Conservation (phyloP, 306 rosid species). For the Aeschynomene evenia region DNA sequence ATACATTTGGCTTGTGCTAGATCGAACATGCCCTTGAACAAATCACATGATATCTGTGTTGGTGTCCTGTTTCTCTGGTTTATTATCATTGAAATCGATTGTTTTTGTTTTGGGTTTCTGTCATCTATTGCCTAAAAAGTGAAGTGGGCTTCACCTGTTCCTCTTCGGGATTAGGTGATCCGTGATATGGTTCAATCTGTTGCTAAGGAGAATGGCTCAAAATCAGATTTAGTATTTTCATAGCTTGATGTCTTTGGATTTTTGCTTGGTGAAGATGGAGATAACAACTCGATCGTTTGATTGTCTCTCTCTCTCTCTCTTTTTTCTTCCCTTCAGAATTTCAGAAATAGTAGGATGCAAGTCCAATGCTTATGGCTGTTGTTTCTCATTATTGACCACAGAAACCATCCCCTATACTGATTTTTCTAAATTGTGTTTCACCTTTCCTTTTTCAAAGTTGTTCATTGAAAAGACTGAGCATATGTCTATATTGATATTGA, state of each 20-base stretch:
- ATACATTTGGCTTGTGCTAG: conserved; percentile 26
- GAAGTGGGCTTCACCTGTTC: conserved; percentile 27
- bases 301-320: too few species aligned
- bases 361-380: conserved; percentile 16
- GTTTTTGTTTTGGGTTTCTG: conserved; percentile 18
- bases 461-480: conserved; percentile 17
- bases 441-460: neutral
- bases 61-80: conserved; percentile 1
- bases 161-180: conserved; percentile 29
- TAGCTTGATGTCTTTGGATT: neutral
- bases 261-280: conserved; percentile 24
- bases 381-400: conserved; percentile 4
- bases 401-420: neutral
- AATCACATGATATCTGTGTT: neutral
- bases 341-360: conserved; percentile 7
- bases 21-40: conserved; percentile 3
- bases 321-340: too few species aligned
- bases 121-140: neutral
- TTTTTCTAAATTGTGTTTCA: neutral
- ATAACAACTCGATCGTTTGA: conserved; percentile 12
- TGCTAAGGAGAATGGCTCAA: conserved; percentile 27
- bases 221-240: conserved; percentile 17
- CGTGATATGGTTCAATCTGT: conserved; percentile 14
- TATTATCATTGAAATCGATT: conserved; percentile 30
- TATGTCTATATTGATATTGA: conserved; percentile 7